Conservation (phyloP, 2,329 filamentous ascomycete species). For the Mycogone perniciosa region DNA sequence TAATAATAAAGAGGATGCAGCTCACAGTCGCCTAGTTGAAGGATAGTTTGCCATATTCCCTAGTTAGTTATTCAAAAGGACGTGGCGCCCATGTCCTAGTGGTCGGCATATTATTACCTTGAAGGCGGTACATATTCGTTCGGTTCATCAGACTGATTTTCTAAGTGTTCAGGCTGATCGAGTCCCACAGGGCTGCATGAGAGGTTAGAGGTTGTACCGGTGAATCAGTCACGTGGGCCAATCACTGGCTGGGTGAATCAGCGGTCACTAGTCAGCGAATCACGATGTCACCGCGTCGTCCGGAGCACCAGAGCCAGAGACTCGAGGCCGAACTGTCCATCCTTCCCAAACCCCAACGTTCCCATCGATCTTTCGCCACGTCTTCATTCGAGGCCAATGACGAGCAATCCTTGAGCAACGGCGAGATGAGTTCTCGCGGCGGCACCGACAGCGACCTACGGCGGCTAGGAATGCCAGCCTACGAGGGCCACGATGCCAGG, state of each 20-base stretch:
- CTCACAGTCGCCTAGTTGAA: constrained; percentile 2
- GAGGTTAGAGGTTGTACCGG: constrained; percentile 1
- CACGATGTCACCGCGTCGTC: constrained; percentile 27
- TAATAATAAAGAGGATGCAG: too few species aligned
- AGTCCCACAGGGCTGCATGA: too few species aligned
- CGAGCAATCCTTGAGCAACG: constrained; percentile 47
- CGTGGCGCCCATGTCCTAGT: background rate
- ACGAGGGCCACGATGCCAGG: constrained; percentile 80
- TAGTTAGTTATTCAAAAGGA: background rate
- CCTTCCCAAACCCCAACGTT: constrained; percentile 53
- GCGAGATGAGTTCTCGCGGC: constrained; percentile 30
- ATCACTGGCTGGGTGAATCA: background rate
- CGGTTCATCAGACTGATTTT: background rate
- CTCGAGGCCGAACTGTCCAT: constrained; percentile 45
- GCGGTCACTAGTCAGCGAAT: background rate
- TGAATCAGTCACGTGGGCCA: constrained; percentile 9
- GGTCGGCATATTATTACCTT: background rate
- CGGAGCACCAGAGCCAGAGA: constrained; percentile 33
- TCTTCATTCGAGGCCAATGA: constrained; percentile 65
- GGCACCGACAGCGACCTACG: constrained; percentile 32
- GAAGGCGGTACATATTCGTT: background rate
- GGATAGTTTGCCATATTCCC: background rate
- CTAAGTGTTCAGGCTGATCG: background rate
- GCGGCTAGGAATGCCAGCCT: constrained; percentile 43
- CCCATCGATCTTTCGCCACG: constrained; percentile 49